phyloP scores from a whole-genome alignment of 2,329 filamentous ascomycete genomes.

The Penicillium sp. region DNA sequence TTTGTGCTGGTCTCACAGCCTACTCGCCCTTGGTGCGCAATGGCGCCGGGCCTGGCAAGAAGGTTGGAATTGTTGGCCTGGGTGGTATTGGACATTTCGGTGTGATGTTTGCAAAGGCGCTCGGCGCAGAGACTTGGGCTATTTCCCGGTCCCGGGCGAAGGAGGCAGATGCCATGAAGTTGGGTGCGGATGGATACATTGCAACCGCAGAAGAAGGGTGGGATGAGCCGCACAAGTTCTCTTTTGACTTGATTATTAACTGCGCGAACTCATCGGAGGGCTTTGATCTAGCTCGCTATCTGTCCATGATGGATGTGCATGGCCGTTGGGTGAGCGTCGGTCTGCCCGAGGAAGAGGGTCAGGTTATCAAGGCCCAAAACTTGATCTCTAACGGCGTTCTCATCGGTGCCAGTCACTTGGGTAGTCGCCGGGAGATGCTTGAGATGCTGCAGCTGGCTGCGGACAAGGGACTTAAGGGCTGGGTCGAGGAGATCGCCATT shows the following conservation, averaged over 20 bases:
- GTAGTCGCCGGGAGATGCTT: constrained; percentile 70
- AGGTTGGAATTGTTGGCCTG: constrained; percentile 47
- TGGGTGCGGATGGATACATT: constrained; percentile 66
- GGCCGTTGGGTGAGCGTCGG: constrained; percentile 80
- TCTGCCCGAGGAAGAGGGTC: constrained; percentile 75
- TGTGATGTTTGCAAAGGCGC: constrained; percentile 69
- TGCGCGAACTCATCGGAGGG: constrained; percentile 75
- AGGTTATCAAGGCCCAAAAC: constrained; percentile 72
- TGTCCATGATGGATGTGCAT: constrained; percentile 79
- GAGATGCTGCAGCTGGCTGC: constrained; percentile 73
- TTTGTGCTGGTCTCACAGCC: constrained; percentile 82
- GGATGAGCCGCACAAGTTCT: constrained; percentile 58
- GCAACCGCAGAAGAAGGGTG: constrained; percentile 62
- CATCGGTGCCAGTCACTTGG: constrained; percentile 73
- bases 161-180: constrained; percentile 62
- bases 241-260: constrained; percentile 71
- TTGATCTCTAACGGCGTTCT: constrained; percentile 74
- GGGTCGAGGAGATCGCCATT: constrained; percentile 74
- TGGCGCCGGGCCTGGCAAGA: constrained; percentile 69
- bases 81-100: constrained; percentile 75
- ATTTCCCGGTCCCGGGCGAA: constrained; percentile 64
- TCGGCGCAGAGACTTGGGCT: constrained; percentile 66
- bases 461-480: constrained; percentile 70
- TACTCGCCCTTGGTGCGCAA: constrained; percentile 79
- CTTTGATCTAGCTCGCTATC: constrained; percentile 67